Conservation (phyloP, 805 yeast genomes). For the Myxozyma geophila region DNA sequence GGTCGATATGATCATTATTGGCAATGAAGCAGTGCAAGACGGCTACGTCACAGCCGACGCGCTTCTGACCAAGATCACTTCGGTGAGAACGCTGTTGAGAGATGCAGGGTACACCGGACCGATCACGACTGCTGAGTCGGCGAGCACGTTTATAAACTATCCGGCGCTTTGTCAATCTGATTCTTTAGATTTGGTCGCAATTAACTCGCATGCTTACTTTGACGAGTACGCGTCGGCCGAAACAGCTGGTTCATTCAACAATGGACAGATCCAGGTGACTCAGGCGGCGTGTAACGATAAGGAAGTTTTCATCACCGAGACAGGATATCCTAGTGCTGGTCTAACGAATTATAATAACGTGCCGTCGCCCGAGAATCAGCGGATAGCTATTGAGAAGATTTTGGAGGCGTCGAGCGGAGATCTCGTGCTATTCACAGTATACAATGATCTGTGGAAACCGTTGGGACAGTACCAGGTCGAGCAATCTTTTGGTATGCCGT, state of each 20-base stretch:
- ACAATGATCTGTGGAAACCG: constrained; percentile 80
- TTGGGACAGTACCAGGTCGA: constrained; percentile 87
- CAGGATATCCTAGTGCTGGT: constrained; percentile 97
- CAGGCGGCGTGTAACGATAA: constrained; percentile 59
- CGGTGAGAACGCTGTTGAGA: constrained; percentile 62
- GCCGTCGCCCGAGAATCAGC: constrained; percentile 76
- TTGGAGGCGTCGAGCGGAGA: constrained; percentile 59
- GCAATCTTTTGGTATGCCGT: constrained; percentile 70
- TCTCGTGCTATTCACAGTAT: constrained; percentile 77
- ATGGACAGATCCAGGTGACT: constrained; percentile 63
- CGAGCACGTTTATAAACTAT: constrained; percentile 65
- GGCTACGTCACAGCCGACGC: constrained; percentile 64
- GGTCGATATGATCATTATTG: constrained; percentile 78
- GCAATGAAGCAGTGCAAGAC: constrained; percentile 82
- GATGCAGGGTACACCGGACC: constrained; percentile 77
- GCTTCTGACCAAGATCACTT: constrained; percentile 65
- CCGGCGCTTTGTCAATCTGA: constrained; percentile 67
- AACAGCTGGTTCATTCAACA: constrained; percentile 71
- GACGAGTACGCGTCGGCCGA: constrained; percentile 64
- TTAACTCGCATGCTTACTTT: constrained; percentile 85
- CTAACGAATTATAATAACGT: constrained; percentile 75
- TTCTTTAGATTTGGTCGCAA: constrained; percentile 80
- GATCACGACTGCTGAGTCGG: constrained; percentile 88
- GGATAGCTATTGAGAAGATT: constrained; percentile 60
- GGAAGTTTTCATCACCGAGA: constrained; percentile 76